Evolutionary conservation across 202 grass and related monocot species (phyloP).

Genomic region (Carex arenaria): DNA sequence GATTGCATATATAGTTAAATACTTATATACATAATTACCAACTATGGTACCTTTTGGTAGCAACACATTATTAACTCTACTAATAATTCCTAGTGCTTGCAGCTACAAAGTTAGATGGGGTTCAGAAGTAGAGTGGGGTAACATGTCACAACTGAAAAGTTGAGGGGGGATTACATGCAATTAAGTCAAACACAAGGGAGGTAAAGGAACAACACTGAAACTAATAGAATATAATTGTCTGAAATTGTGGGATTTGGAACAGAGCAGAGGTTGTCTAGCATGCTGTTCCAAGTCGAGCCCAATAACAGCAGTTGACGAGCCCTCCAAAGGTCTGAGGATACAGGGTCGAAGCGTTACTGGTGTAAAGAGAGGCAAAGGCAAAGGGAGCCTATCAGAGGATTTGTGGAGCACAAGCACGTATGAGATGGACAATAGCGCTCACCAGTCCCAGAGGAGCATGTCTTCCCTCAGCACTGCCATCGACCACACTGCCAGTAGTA

Average conservation of each 20-base stretch:
- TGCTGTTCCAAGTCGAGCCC: constrained; percentile 76
- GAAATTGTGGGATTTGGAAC: constrained; percentile 65
- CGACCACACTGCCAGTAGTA: constrained; percentile 50
- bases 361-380: constrained; percentile 33
- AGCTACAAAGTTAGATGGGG: neutral
- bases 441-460: constrained; percentile 85
- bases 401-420: constrained; percentile 72
- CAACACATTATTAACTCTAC: neutral
- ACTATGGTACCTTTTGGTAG: neutral
- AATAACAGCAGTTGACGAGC: constrained; percentile 68
- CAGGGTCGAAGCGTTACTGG: constrained; percentile 55
- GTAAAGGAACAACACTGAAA: constrained; percentile 10
- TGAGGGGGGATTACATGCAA: neutral
- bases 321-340: constrained; percentile 82
- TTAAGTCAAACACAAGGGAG: neutral
- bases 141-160: neutral
- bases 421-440: constrained; percentile 61
- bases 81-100: neutral
- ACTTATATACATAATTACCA: neutral
- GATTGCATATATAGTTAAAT: neutral
- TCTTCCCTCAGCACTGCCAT: constrained; percentile 72
- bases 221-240: constrained; percentile 29
- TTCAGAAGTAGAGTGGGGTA: neutral
- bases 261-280: constrained; percentile 98
- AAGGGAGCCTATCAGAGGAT: constrained; percentile 50